Percentiles rank a stretch among this genome's conserved stretches.
Conservation (phyloP, 2,329 filamentous ascomycete species). For the Penicillium olsonii region DNA sequence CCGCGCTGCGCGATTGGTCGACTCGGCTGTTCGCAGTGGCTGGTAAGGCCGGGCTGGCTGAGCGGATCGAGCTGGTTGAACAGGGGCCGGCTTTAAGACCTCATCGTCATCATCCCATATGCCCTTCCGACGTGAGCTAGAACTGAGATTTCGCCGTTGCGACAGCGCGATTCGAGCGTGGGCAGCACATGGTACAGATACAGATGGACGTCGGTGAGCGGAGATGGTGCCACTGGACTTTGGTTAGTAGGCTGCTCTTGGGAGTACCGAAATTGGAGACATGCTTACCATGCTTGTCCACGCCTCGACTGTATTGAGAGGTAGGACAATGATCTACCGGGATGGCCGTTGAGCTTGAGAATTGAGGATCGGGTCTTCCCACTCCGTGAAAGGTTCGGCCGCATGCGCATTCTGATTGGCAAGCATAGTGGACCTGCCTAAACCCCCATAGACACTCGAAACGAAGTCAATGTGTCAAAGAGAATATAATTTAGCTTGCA, state of each 20-base stretch:
- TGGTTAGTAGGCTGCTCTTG: background rate
- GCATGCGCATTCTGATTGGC: conserved; percentile 23
- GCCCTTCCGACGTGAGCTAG: background rate
- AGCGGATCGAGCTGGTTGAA: background rate
- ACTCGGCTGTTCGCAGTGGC: background rate
- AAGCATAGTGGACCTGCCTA: conserved; percentile 20
- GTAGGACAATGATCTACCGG: background rate
- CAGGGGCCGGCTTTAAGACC: background rate
- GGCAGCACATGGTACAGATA: background rate
- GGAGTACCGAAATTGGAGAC: background rate
- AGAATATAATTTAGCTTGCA: background rate
- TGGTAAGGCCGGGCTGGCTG: background rate
- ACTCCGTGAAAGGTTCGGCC: conserved; percentile 21
- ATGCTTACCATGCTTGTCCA: conserved; percentile 3
- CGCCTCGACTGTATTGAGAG: background rate
- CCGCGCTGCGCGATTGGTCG: background rate
- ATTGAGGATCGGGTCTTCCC: conserved; percentile 17
- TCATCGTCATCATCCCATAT: conserved; percentile 11
- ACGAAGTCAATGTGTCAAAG: background rate
- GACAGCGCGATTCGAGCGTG: background rate
- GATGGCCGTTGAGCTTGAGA: conserved; percentile 1
- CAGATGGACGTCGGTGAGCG: background rate
- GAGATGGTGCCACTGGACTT: background rate
- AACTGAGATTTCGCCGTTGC: background rate
- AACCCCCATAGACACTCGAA: background rate